Evolutionary conservation across 140 eudicot species (phyloP), one percentile per base, ranked within the genome.

Genomic region (Senecio squalidus): DNA sequence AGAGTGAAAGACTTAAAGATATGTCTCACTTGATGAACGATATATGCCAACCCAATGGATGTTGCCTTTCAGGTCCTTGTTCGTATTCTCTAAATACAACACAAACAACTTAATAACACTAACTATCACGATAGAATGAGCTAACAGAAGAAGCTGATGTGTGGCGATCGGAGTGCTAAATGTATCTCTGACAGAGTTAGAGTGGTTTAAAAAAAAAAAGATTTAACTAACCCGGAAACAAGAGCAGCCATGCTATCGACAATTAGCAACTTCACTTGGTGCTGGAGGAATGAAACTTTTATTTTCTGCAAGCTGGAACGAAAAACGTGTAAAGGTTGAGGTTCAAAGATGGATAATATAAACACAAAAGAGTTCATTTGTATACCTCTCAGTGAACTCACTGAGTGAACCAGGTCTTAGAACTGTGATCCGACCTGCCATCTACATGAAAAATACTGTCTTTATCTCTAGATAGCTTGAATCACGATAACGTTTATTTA

Each of bases 231-330:
- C 97, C 92, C 89, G 0, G 93, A 82, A 58, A 74, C 74, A 76
- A 89, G 89, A 61, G 95, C 92, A 49, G 97, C 81, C 92, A 89
- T 82, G 84, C 97, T 85, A 67, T 89, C 97, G 31, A 89, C 67
- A 67, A 89, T 66, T 31, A 89, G 84, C 82, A 89, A 64, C 74
- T 89, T 89, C 74, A 85, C 88, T 47, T 85, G 53, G 21, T 70
- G 74, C 43, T 85, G 86, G 43, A 85, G 79, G 28, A 85, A 79
- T 7, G 84, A 85, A 54, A 78, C 80, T 73, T 89, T 85, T n/a
- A 89, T 73, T 55, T 85, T 80, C 31, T 85, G 97, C 89, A 85
- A 85, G 84, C 97, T 89, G 89, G 50, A 61, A 68, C 0, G 3
- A 33, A 30, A 69, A 34, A 16, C 11, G 15, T 50, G 50, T 49